A percentile compares a stretch with the other conserved stretches of the same genome.
phyloP scores from a whole-genome alignment of 768 basidiomycete genomes.

The Trametes coccinea region DNA sequence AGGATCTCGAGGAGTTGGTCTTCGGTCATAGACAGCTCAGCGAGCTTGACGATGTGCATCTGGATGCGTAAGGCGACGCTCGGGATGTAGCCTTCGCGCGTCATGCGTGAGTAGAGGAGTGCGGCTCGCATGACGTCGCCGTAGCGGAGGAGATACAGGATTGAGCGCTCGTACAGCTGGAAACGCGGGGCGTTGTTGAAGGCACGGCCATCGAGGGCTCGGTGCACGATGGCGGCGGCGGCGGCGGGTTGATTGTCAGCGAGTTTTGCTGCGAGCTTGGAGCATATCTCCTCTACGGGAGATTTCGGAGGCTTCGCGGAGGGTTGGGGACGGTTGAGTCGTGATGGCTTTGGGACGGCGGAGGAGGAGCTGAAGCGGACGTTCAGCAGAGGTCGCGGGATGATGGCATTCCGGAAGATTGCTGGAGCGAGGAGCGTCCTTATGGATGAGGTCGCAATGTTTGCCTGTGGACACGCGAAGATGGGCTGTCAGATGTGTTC shows the following conservation, averaged over 20 bases:
- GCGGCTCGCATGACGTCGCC: conserved; percentile 41
- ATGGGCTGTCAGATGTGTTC: neutral
- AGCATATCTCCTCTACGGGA: neutral
- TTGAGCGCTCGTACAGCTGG: conserved; percentile 38
- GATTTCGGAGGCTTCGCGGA: neutral
- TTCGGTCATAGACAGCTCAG: conserved; percentile 25
- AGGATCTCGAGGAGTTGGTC: conserved; percentile 18
- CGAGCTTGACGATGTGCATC: conserved; percentile 39
- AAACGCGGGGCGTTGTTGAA: conserved; percentile 18
- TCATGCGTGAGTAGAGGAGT: conserved; percentile 44
- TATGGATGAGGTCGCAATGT: neutral
- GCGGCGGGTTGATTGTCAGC: neutral
- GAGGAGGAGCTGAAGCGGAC: neutral
- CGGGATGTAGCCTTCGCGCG: conserved; percentile 40
- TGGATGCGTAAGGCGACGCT: conserved; percentile 41
- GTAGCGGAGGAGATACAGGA: conserved; percentile 43
- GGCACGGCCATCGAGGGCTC: neutral
- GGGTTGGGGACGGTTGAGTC: neutral
- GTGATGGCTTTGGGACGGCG: neutral
- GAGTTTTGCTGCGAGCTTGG: neutral
- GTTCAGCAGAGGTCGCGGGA: neutral
- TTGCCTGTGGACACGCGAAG: neutral
- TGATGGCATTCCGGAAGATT: neutral
- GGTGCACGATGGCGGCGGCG: conserved; percentile 8
- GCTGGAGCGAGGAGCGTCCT: neutral